Evolutionary conservation across 1,284 basidiomycete genomes (phyloP).

Genomic region (Ustilago shanxiensis): DNA sequence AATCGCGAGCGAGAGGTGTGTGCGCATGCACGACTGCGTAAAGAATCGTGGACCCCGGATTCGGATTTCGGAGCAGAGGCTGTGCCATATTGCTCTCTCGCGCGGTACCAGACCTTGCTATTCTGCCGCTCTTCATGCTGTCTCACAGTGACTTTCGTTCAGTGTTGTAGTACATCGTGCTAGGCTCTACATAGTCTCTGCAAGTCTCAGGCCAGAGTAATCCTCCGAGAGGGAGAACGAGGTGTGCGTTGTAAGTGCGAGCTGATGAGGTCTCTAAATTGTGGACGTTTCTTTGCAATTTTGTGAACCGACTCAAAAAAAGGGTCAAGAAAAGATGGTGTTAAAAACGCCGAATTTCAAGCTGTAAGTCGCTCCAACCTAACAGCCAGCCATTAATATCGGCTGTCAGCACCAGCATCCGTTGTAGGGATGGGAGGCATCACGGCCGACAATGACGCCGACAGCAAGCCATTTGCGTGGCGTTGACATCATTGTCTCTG

Average conservation of each 20-base stretch:
- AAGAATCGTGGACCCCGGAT: constrained; percentile 12
- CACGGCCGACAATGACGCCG: background rate
- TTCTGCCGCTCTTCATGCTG: no score
- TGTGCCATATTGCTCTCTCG: background rate
- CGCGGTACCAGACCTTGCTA: constrained; percentile 2
- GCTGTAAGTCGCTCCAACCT: background rate
- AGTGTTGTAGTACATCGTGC: no score
- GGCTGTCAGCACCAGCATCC: background rate
- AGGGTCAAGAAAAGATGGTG: background rate
- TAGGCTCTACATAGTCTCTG: no score
- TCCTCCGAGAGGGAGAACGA: background rate
- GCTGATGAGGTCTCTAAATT: background rate
- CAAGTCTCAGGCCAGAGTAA: background rate
- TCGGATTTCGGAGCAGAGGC: constrained; percentile 29
- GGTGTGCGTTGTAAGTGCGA: background rate
- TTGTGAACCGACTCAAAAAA: background rate
- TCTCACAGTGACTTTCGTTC: no score
- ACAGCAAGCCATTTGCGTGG: constrained; percentile 8
- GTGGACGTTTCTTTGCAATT: background rate
- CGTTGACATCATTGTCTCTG: background rate
- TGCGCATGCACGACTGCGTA: constrained; percentile 29
- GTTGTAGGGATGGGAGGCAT: background rate
- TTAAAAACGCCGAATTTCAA: background rate
- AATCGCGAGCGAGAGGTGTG: constrained; percentile 10
- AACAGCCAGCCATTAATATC: background rate